phyloP scores from a whole-genome alignment of 768 basidiomycete genomes.

The Neoboletus brunneissimus region DNA sequence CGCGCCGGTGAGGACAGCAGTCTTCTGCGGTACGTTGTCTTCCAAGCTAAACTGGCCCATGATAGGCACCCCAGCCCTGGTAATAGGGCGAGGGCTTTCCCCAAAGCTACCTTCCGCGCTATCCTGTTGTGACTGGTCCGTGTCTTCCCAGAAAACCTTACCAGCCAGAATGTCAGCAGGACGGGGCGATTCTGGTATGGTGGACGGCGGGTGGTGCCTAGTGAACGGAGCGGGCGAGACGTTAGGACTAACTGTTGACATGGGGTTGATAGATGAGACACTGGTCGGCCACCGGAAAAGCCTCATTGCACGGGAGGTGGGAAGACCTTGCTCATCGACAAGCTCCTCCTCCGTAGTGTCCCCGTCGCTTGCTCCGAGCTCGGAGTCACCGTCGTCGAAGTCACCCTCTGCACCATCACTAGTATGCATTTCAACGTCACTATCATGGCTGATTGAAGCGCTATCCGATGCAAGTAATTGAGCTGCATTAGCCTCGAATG shows the following conservation, averaged over 20 bases:
- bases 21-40: constrained; percentile 14
- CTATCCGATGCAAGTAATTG: constrained; percentile 49
- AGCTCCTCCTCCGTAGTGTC: constrained; percentile 85
- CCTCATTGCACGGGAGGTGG: constrained; percentile 72
- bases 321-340: constrained; percentile 69
- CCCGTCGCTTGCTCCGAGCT: constrained; percentile 56
- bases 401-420: constrained; percentile 33
- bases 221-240: constrained; percentile 43
- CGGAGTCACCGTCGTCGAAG: constrained; percentile 44
- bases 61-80: constrained; percentile 25
- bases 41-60: constrained; percentile 40
- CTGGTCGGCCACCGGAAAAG: constrained; percentile 64
- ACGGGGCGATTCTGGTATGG: constrained; percentile 44
- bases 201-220: constrained; percentile 30
- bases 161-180: constrained; percentile 71
- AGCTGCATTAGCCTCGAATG: constrained; percentile 64
- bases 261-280: constrained; percentile 66
- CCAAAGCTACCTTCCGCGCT: constrained; percentile 35
- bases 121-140: constrained; percentile 39
- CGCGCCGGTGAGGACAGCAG: constrained; percentile 27
- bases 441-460: constrained; percentile 47
- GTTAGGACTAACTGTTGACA: constrained; percentile 67
- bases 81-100: constrained; percentile 17
- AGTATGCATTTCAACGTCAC: constrained; percentile 49
- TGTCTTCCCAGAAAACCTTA: constrained; percentile 50